Base-by-base conservation (phyloP, 2,329 filamentous ascomycete genomes). In the Colletotrichum noveboracense region DNA sequence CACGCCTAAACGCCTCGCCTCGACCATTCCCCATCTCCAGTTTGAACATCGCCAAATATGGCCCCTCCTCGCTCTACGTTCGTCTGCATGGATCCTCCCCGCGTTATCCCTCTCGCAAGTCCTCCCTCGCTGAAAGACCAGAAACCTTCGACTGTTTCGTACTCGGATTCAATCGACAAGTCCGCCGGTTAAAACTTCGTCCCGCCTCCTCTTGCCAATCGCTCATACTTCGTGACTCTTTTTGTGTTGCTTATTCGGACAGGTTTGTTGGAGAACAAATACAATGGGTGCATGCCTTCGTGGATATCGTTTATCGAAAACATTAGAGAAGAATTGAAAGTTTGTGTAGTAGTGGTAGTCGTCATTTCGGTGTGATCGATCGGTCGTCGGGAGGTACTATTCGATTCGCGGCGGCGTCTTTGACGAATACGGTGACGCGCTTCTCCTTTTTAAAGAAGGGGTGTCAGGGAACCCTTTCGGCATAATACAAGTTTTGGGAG, bases 331-430 rank as follows among this genome's bases (percentile, higher is more conserved):
- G 30, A 30, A 36, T 26, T 26, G n/a, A 14, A n/a, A 36, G 55
- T 24, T 9, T 36, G 14, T 43, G 7, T 55, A 36, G 18, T 32
- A 8, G 30, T 32, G 30, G 18, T 30, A 30, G 0, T 14, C 12
- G 30, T 32, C 10, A 21, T 30, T 62, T 62, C 58, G 18, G 14
- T n/a, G 58, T n/a, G 58, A 24, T 62, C 38, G 30, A 26, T 26
- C 28, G 36, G 38, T 72, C 34, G 12, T 56, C 71, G 67, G 58
- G 21, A 36, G n/a, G 2, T 13, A 78, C 78, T 85, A 88, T 65
- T 88, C 87, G 75, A 88, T 88, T 58, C 87, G 83, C 6, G 87
- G 87, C 14, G 86, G 84, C 36, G 84, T 83, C 78, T 83, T 82
- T 66, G 82, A 79, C 26, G 81, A 77, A 58, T 80, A 78, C 48